Evolutionary conservation across 2,329 filamentous ascomycete species (phyloP), one percentile per base, ranked within the genome.

Genomic region (Pseudocercospora fuligena): DNA sequence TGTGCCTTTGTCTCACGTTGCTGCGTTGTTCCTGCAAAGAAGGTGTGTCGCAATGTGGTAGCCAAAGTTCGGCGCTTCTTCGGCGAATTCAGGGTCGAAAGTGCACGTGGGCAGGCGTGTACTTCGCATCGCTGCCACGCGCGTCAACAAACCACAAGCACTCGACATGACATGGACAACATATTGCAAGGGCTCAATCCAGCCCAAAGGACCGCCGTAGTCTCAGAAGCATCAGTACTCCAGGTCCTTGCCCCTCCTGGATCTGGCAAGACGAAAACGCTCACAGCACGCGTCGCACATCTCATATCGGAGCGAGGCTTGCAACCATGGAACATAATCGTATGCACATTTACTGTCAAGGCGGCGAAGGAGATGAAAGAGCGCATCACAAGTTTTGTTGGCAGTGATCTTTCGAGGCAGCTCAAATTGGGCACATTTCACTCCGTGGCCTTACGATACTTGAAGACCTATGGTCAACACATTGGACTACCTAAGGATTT

Each of bases 291-390:
- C 69, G 93, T 97, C 65, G 94, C 94, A 73, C 96, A 94, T 85
- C 88, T 97, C 31, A 86, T 97, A 62, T 87, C 90, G 60, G 84
- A 91, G 73, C 82, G 88, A 72, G 88, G 89, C 49, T 87, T 92
- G 73, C 86, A 88, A 64, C 94, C 94, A 74, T 89, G 91, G 81
- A 93, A 97, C 81, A 89, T 98, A 74, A 89, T 99, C 66, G 94
- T 97, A 66, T 95, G 94, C 68, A 98, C 94, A 0, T 99, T 99
- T 77, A 99, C 95, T 1, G 93, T 97, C 78, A 98, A 98, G 79
- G 94, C 95, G 0, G 92, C 94, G 19, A 87, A 86, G 19, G 94
- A 98, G 82, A 99, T 99, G 94, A 93, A 93, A 74, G 89, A 93
- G 75, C 88, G 94, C 7, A 92, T 98, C 64, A 88, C 89, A 0